Conservation (phyloP, 495 filamentous ascomycete species). For the Opeltia flavorubescens region DNA sequence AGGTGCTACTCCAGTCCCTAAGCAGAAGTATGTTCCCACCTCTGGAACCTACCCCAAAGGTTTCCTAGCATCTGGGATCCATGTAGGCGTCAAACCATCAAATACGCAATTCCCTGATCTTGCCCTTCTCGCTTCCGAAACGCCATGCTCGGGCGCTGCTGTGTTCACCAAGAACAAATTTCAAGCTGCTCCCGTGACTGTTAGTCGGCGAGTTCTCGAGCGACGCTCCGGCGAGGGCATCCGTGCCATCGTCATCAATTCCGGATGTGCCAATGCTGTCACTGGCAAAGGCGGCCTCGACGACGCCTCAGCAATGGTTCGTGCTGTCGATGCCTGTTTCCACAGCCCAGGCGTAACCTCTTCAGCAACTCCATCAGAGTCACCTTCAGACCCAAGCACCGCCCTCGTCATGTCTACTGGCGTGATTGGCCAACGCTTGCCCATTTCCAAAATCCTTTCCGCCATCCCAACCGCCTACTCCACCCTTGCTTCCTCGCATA, state of each 20-base stretch:
- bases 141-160: constrained; percentile 79
- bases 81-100: constrained; percentile 85
- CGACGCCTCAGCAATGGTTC: constrained; percentile 75
- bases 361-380: not conserved
- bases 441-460: constrained; percentile 77
- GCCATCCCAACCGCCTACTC: constrained; percentile 64
- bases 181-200: constrained; percentile 85
- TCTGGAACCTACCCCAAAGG: constrained; percentile 78
- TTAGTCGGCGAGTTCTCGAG: constrained; percentile 57
- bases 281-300: constrained; percentile 85
- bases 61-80: constrained; percentile 72
- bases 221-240: constrained; percentile 54
- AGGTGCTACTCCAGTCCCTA: constrained; percentile 51
- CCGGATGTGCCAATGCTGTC: constrained; percentile 93
- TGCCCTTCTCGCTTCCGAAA: constrained; percentile 73
- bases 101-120: constrained; percentile 85
- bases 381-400: constrained; percentile 22
- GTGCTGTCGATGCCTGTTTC: constrained; percentile 56
- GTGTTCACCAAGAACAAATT: constrained; percentile 99
- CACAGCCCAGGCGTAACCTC: not conserved
- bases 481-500: constrained; percentile 57
- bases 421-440: constrained; percentile 89
- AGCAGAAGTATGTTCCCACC: constrained; percentile 79
- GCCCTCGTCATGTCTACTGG: constrained; percentile 96
- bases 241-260: constrained; percentile 79